Conservation (phyloP, 257 asterid genomes). For the Solanum sparsipilum region DNA sequence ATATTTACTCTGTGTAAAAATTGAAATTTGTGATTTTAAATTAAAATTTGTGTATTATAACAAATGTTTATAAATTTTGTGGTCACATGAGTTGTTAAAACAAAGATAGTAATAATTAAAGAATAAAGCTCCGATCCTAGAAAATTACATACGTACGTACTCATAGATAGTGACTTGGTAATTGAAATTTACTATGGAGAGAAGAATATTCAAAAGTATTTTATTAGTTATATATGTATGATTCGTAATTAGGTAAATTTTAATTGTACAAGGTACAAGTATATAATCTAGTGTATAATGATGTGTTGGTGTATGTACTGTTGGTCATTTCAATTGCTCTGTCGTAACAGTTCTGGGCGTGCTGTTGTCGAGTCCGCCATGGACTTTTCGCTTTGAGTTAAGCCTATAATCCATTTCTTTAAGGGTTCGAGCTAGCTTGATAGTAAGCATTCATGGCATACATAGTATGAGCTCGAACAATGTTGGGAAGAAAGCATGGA, state of each 20-base stretch:
- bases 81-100: not conserved
- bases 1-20: not conserved
- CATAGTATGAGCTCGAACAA: slow-evolving; percentile 33
- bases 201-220: not conserved
- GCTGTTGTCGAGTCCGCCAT: not conserved
- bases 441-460: slow-evolving; percentile 34
- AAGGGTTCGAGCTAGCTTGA: not conserved
- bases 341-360: not conserved
- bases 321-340: not conserved
- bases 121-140: not conserved
- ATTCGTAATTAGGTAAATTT: not conserved
- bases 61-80: not conserved
- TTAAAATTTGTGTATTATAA: not conserved
- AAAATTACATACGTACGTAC: not conserved
- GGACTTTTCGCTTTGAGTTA: not conserved
- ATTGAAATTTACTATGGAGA: not conserved
- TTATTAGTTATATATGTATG: not conserved
- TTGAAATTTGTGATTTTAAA: not conserved
- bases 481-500: slow-evolving; percentile 24
- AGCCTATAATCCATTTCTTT: not conserved
- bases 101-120: not conserved
- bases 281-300: not conserved
- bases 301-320: not conserved
- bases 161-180: not conserved
- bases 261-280: not conserved